Evolutionary conservation across 495 filamentous ascomycete species (phyloP), one percentile per base, ranked within the genome.

Genomic region (Penicillium canariense): DNA sequence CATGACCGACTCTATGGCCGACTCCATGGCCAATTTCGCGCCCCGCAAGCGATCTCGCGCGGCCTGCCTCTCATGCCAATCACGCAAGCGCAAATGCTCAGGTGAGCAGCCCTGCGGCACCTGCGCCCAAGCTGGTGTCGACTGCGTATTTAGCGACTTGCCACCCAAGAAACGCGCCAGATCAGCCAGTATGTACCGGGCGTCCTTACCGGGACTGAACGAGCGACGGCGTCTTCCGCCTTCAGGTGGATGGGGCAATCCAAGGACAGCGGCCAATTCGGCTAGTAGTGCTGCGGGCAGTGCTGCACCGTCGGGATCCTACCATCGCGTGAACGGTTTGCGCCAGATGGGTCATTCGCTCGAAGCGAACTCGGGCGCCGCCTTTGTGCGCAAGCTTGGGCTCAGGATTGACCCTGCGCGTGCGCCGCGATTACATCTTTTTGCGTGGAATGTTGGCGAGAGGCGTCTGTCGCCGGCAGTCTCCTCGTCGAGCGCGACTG

Each of bases 51-150:
- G 75, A 43, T 74, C 75, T 40, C 71, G 77, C 15, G 66, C 74
- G 18, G 80, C 79, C 27, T 83, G 80, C 63, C 55, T 68, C 17
- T 74, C 73, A 4, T 83, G 80, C 43, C 73, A 80, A 46, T 67
- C 76, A 2, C 72, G 79, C 26, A 83, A 83, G 54, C 72, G 79
- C 7, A 81, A 81, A 76, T 81, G 79, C 63, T 74, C 79, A 45
- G 78, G 76, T 39, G 68, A 72, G 5, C 67, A 69, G 31, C 80
- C 80, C 8, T 83, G 80, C 53, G 62, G 60, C n/a, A 80, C 74
- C 15, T 83, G 79, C 56, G 57, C 65, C 14, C 74, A 78, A 40
- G 72, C 72, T 39, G 77, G 77, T 25, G 72, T 73, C 26, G 63
- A 74, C 43, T 83, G 80, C 51, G 68, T 75, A 22, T 81, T 78